A percentile compares a stretch with the other conserved stretches of the same genome.
phyloP scores from a whole-genome alignment of 257 asterid species.

The Eucommia ulmoides region DNA sequence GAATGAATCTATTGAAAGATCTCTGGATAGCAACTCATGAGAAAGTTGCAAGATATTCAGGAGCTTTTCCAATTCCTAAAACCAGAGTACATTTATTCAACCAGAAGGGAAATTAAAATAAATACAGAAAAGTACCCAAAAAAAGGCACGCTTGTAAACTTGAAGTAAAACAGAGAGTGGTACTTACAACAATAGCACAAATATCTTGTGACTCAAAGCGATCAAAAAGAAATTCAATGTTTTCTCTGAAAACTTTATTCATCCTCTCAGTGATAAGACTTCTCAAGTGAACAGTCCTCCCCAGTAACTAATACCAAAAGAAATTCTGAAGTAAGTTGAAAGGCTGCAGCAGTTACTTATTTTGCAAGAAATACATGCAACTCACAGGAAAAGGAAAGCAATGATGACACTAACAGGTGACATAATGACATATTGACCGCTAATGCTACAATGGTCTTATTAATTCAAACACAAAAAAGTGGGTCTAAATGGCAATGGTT shows the following conservation, averaged over 20 bases:
- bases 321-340: too few relatives aligned
- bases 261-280: conserved; percentile 80
- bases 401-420: too few relatives aligned
- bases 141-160: conserved; percentile 2
- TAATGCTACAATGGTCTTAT: too few relatives aligned
- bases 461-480: too few relatives aligned
- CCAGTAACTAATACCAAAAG: conserved; percentile 56
- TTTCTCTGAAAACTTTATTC: conserved; percentile 79
- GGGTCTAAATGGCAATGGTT: too few relatives aligned
- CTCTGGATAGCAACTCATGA: conserved; percentile 73
- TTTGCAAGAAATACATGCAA: too few relatives aligned
- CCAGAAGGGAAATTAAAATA: conserved; percentile 4
- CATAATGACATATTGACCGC: too few relatives aligned
- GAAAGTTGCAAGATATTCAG: conserved; percentile 65
- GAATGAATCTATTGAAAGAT: conserved; percentile 74
- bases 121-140: background rate
- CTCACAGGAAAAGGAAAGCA: too few relatives aligned
- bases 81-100: conserved; percentile 9
- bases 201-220: conserved; percentile 92
- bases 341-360: too few relatives aligned
- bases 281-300: conserved; percentile 92
- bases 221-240: conserved; percentile 83
- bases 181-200: conserved; percentile 84
- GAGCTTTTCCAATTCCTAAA: conserved; percentile 92
- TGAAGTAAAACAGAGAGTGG: conserved; percentile 1